These are phyloP conservation scores for Apiospora hydei DNA, from an alignment of 2,329 filamentous ascomycete species.

Conservation along the genomic window DNA sequence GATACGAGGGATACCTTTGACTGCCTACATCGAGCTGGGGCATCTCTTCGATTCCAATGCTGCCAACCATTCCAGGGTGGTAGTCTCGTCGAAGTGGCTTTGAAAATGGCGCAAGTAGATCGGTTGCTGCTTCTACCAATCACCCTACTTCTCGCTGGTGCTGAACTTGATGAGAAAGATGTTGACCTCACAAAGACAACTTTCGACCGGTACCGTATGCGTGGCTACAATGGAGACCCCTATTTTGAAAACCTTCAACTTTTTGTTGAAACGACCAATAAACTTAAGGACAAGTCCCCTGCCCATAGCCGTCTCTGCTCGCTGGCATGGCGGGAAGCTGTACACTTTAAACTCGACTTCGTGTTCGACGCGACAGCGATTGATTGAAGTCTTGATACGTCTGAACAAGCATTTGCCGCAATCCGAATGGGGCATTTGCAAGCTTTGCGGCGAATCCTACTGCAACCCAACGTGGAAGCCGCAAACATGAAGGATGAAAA, in stretches of 20 bases:
- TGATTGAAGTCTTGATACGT: neutral
- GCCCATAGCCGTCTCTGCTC: conserved; percentile 22
- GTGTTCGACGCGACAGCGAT: neutral
- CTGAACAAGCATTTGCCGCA: neutral
- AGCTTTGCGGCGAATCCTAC: no score
- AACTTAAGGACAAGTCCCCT: conserved; percentile 12
- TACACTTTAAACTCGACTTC: neutral
- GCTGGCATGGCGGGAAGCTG: conserved; percentile 2
- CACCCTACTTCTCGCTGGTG: neutral
- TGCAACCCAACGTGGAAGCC: no score
- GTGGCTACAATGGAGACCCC: no score
- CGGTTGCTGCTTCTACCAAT: neutral
- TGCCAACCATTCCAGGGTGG: neutral
- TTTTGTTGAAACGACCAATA: no score
- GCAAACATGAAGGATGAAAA: no score
- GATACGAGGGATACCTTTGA: neutral
- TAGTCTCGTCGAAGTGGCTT: neutral
- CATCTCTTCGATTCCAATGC: neutral
- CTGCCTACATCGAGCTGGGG: neutral
- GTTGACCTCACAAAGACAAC: no score
- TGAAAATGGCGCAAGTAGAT: neutral
- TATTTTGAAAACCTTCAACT: no score
- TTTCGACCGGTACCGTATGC: no score
- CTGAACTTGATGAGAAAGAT: neutral
- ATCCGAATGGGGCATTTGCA: neutral